Evolutionary conservation across 768 basidiomycete species (phyloP).

Genomic region (Exidia glandulosa): DNA sequence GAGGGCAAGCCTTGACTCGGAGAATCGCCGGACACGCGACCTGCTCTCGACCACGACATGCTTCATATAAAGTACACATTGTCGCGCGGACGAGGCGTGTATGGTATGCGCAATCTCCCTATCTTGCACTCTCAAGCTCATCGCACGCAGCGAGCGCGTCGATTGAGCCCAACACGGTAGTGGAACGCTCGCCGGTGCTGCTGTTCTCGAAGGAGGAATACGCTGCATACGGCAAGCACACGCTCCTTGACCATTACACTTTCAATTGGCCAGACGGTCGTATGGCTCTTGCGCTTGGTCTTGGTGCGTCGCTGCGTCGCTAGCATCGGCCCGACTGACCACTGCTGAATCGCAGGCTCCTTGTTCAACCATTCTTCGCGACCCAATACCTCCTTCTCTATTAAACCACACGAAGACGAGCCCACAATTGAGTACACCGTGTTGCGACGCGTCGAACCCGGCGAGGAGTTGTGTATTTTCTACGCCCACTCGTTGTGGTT

Average conservation of each 20-base stretch:
- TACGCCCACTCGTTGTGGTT: conserved; percentile 45
- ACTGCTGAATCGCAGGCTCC: conserved; percentile 40
- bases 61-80: too few relatives aligned
- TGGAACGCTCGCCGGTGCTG: conserved; percentile 83
- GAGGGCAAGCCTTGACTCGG: too few relatives aligned
- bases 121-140: too few relatives aligned
- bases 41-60: too few relatives aligned
- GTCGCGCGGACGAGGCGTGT: too few relatives aligned
- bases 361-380: conserved; percentile 65
- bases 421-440: conserved; percentile 16
- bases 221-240: conserved; percentile 46
- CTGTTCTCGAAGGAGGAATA: conserved; percentile 66
- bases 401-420: conserved; percentile 32
- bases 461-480: conserved; percentile 21
- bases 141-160: conserved; percentile 31
- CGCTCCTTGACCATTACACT: conserved; percentile 62
- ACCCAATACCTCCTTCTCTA: conserved; percentile 60
- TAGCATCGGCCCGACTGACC: neutral
- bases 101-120: too few relatives aligned
- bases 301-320: conserved; percentile 35
- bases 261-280: conserved; percentile 65
- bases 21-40: too few relatives aligned
- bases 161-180: conserved; percentile 50
- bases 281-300: conserved; percentile 69
- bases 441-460: conserved; percentile 13